Evolutionary conservation across 2,329 filamentous ascomycete genomes (phyloP).

Genomic region (Beauveria sp.): DNA sequence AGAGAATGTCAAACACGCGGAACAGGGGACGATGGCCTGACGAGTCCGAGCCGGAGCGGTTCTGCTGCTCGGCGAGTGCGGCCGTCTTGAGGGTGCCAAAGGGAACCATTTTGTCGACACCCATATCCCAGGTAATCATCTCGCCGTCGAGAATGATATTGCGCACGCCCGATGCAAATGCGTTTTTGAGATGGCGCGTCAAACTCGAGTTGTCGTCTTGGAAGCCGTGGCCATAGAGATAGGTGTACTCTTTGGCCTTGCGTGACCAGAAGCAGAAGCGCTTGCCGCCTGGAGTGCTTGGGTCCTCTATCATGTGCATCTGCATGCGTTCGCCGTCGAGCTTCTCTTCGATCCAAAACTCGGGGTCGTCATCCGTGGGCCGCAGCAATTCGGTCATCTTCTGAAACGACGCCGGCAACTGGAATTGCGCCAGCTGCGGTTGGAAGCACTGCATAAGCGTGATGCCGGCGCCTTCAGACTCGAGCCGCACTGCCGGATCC

Average conservation of each 20-base stretch:
- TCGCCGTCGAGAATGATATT: constrained; percentile 93
- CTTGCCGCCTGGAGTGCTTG: constrained; percentile 57
- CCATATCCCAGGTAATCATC: constrained; percentile 97
- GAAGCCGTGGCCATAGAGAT: constrained; percentile 77
- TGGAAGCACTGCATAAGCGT: constrained; percentile 92
- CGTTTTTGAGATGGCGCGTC: constrained; percentile 69
- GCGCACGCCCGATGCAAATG: constrained; percentile 69
- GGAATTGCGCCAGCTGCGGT: constrained; percentile 88
- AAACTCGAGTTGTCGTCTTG: constrained; percentile 68
- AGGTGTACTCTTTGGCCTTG: constrained; percentile 93
- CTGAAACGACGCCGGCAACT: constrained; percentile 69
- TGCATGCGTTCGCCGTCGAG: constrained; percentile 96
- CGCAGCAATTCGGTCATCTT: constrained; percentile 66
- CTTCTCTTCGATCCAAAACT: constrained; percentile 98
- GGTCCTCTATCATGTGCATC: constrained; percentile 78
- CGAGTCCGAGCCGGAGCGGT: constrained; percentile 46
- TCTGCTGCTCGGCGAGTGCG: constrained; percentile 67
- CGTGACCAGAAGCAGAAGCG: constrained; percentile 87
- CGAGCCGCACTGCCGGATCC: constrained; percentile 64
- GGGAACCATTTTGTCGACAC: constrained; percentile 72
- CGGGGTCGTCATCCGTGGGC: constrained; percentile 58
- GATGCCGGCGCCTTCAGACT: constrained; percentile 68
- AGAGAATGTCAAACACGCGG: constrained; percentile 84
- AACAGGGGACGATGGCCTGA: constrained; percentile 60
- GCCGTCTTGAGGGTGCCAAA: constrained; percentile 94